Conservation (phyloP, 345 rosid genomes). For the Lepidium didymum region DNA sequence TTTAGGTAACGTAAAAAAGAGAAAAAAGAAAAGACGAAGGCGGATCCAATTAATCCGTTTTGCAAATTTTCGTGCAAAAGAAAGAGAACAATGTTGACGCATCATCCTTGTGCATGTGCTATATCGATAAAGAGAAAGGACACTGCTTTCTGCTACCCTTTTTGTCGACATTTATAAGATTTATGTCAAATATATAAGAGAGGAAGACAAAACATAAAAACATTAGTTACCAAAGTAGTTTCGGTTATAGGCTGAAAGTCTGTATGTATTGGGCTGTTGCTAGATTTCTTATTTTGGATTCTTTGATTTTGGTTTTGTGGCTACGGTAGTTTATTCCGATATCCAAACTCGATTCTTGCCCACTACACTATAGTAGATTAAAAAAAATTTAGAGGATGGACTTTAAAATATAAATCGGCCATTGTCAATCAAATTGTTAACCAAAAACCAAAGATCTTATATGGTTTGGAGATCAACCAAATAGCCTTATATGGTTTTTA, state of each 20-base stretch:
- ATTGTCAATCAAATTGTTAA: too few species aligned
- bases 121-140: background rate
- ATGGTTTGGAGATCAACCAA: background rate
- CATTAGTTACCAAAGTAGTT: too few species aligned
- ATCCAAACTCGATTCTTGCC: too few species aligned
- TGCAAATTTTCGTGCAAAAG: background rate
- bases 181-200: background rate
- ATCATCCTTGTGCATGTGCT: background rate
- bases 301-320: too few species aligned
- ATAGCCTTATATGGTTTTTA: background rate
- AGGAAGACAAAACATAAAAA: background rate
- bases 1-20: background rate
- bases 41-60: background rate
- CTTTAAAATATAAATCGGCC: too few species aligned
- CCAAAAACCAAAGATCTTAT: too few species aligned
- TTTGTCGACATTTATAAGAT: background rate
- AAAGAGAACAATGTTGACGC: background rate
- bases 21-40: background rate
- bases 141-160: background rate
- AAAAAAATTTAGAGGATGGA: too few species aligned
- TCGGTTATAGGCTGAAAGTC: too few species aligned
- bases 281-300: too few species aligned
- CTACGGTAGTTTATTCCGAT: too few species aligned
- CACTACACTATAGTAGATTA: too few species aligned
- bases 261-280: too few species aligned